Conservation (phyloP, 2,329 filamentous ascomycete species). For the Fusarium nurragi region DNA sequence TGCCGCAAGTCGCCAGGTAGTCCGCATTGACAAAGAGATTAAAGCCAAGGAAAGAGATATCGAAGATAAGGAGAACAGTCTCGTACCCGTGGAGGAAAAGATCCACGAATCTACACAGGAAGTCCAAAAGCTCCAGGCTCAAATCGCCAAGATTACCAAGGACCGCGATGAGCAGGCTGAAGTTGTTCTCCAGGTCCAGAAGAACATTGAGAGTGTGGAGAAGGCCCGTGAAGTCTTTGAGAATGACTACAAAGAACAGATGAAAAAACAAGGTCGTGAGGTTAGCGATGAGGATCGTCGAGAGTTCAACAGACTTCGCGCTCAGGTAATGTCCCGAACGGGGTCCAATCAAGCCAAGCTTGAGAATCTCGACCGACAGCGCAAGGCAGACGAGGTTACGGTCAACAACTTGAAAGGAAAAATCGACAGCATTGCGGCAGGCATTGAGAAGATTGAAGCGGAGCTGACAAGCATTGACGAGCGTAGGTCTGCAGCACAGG, state of each 20-base stretch:
- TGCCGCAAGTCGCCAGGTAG: constrained; percentile 77
- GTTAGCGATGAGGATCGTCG: constrained; percentile 87
- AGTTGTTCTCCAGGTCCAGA: constrained; percentile 77
- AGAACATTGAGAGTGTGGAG: constrained; percentile 83
- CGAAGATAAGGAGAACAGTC: constrained; percentile 83
- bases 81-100: constrained; percentile 93
- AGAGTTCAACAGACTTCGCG: constrained; percentile 85
- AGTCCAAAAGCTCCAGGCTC: constrained; percentile 71
- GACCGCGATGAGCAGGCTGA: constrained; percentile 78
- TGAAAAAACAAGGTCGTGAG: constrained; percentile 87
- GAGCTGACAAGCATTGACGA: constrained; percentile 76
- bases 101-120: constrained; percentile 80
- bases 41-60: constrained; percentile 86
- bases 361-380: constrained; percentile 85
- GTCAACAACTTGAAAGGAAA: constrained; percentile 90
- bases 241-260: constrained; percentile 82
- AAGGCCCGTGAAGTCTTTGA: constrained; percentile 92
- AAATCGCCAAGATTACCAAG: constrained; percentile 76
- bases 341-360: constrained; percentile 83
- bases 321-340: constrained; percentile 84
- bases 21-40: constrained; percentile 85
- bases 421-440: constrained; percentile 79
- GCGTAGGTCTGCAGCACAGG: constrained; percentile 70
- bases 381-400: constrained; percentile 91
- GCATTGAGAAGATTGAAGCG: constrained; percentile 76